Percentiles rank a stretch among this genome's conserved stretches.
Evolutionary conservation across 2,329 filamentous ascomycete species (phyloP).

Genomic region (Penicillium sp.): DNA sequence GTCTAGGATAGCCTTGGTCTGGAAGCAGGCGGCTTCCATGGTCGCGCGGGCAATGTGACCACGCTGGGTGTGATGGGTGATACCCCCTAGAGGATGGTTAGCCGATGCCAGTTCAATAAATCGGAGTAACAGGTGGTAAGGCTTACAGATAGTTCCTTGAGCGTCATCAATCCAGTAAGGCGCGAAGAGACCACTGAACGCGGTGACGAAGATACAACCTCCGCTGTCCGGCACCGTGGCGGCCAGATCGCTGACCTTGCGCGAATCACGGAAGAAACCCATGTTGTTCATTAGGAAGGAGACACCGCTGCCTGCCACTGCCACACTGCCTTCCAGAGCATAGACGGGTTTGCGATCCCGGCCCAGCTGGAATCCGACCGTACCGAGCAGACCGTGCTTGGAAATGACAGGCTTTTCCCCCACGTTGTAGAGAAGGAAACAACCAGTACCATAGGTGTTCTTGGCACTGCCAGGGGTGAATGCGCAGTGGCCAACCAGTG

Average conservation of each 20-base stretch:
- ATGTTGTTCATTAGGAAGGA: conserved; percentile 73
- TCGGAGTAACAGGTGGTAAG: not conserved
- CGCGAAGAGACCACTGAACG: conserved; percentile 87
- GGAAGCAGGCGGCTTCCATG: conserved; percentile 87
- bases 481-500: conserved; percentile 82
- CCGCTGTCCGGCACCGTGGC: conserved; percentile 73
- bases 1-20: conserved; percentile 89
- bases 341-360: conserved; percentile 70
- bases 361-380: conserved; percentile 81
- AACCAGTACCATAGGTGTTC: conserved; percentile 90
- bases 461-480: conserved; percentile 83
- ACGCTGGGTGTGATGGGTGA: conserved; percentile 82
- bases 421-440: conserved; percentile 87
- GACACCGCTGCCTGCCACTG: conserved; percentile 78
- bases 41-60: conserved; percentile 88
- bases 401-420: conserved; percentile 84
- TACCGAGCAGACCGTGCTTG: conserved; percentile 77
- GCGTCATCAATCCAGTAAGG: conserved; percentile 95
- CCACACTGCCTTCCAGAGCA: conserved; percentile 82
- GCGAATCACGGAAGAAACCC: conserved; percentile 62
- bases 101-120: not conserved
- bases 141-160: conserved; percentile 79
- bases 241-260: conserved; percentile 67
- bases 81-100: conserved; percentile 61
- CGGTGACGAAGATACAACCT: conserved; percentile 84